Conservation (phyloP, 2,329 filamentous ascomycete species). For the Zarea fungicola region DNA sequence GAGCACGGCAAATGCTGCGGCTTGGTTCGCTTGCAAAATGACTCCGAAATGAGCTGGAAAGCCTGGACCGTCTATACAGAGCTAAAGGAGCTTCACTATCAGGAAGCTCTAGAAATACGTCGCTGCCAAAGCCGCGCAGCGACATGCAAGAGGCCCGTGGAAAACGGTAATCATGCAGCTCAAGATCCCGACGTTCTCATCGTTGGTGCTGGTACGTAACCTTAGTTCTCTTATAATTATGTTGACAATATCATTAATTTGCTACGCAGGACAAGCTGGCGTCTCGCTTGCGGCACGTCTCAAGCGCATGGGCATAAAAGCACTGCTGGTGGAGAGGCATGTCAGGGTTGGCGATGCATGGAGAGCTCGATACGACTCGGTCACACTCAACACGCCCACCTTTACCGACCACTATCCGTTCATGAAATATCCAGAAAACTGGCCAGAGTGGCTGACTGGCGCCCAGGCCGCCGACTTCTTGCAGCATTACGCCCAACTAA, state of each 20-base stretch:
- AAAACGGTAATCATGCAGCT: neutral
- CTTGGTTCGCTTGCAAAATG: constrained; percentile 4
- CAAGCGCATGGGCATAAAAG: constrained; percentile 5
- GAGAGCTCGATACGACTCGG: constrained; percentile 9
- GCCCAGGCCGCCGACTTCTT: constrained; percentile 3
- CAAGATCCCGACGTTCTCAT: neutral
- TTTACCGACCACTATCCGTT: constrained; percentile 13
- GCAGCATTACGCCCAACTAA: constrained; percentile 9
- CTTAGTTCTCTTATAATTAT: neutral
- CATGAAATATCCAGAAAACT: constrained; percentile 3
- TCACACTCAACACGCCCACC: constrained; percentile 11
- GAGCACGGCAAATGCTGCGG: constrained; percentile 3
- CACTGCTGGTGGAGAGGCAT: neutral
- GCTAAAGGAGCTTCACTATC: constrained; percentile 3
- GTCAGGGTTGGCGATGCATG: constrained; percentile 6
- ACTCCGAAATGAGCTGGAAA: neutral
- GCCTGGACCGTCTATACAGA: constrained; percentile 8
- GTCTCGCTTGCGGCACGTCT: neutral
- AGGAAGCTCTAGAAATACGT: neutral
- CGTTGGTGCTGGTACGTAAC: constrained; percentile 5
- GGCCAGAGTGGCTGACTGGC: constrained; percentile 13
- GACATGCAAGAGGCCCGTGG: neutral
- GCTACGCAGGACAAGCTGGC: neutral
- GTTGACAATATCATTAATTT: neutral
- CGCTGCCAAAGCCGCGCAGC: neutral